Percentiles rank a stretch among this genome's conserved stretches.
phyloP scores from a whole-genome alignment of 1,139 yeast genomes.

The Yamadazyma buinensis region DNA sequence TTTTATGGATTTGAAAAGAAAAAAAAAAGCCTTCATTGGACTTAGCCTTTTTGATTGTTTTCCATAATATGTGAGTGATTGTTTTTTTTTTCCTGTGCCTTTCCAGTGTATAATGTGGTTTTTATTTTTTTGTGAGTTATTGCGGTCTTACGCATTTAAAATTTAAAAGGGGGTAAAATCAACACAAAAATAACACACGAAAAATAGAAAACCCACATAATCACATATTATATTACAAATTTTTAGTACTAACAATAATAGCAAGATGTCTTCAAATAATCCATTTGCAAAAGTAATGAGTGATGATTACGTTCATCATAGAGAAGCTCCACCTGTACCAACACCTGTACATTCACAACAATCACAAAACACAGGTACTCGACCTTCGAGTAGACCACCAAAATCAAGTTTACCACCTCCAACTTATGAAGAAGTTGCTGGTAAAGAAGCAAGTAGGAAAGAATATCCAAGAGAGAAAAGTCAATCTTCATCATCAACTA shows the following conservation, averaged over 20 bases:
- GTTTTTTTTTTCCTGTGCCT: background rate
- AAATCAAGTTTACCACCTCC: slow-evolving; percentile 33
- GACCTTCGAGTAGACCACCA: slow-evolving; percentile 27
- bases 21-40: too few relatives aligned
- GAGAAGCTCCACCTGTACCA: slow-evolving; percentile 30
- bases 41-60: too few relatives aligned
- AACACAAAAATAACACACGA: too few relatives aligned
- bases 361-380: slow-evolving; percentile 11
- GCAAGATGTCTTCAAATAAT: slow-evolving; percentile 47
- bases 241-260: slow-evolving; percentile 27
- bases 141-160: too few relatives aligned
- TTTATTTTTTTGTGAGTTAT: too few relatives aligned
- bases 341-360: slow-evolving; percentile 17
- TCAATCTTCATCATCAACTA: slow-evolving; percentile 17
- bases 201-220: too few relatives aligned
- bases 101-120: too few relatives aligned
- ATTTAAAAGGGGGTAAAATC: too few relatives aligned
- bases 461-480: slow-evolving; percentile 54
- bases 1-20: too few relatives aligned
- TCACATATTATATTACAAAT: too few relatives aligned
- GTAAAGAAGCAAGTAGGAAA: slow-evolving; percentile 34
- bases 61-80: background rate
- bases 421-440: slow-evolving; percentile 72
- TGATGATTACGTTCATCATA: slow-evolving; percentile 32
- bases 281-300: slow-evolving; percentile 52